phyloP scores from a whole-genome alignment of 768 basidiomycete species.

The Pleurotus giganteus region DNA sequence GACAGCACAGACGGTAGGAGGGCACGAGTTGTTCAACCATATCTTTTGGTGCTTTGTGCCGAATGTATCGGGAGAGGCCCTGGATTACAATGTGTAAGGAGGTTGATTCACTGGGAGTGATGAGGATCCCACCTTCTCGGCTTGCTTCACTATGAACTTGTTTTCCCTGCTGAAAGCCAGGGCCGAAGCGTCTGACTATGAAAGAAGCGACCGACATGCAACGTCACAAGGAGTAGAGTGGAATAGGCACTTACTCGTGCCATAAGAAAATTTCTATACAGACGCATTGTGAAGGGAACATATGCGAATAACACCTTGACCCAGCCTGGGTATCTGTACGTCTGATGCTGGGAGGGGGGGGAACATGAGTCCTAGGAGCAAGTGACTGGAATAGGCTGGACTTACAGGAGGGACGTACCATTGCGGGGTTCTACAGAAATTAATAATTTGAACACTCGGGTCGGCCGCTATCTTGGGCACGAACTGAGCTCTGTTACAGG shows the following conservation, averaged over 20 bases:
- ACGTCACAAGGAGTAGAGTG: neutral
- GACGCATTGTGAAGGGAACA: conserved; percentile 47
- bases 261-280: conserved; percentile 48
- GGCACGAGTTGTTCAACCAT: conserved; percentile 48
- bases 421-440: conserved; percentile 60
- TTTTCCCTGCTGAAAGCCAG: conserved; percentile 42
- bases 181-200: conserved; percentile 35
- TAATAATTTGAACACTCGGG: conserved; percentile 46
- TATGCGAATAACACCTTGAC: conserved; percentile 53
- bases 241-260: conserved; percentile 32
- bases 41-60: conserved; percentile 44
- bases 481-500: conserved; percentile 55
- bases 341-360: too few relatives aligned
- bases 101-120: neutral
- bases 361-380: too few relatives aligned
- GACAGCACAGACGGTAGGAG: conserved; percentile 39
- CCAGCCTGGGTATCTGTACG: conserved; percentile 39
- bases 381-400: conserved; percentile 6
- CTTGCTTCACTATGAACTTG: conserved; percentile 24
- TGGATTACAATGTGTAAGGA: conserved; percentile 20
- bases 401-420: conserved; percentile 56
- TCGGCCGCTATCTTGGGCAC: conserved; percentile 52
- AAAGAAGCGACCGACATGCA: neutral
- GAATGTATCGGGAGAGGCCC: conserved; percentile 45
- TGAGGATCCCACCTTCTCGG: conserved; percentile 28